Evolutionary conservation across 371 early-diverging fungal genomes (phyloP), one percentile per base, ranked within the genome.

Genomic region (Encephalitozoon hellem): DNA sequence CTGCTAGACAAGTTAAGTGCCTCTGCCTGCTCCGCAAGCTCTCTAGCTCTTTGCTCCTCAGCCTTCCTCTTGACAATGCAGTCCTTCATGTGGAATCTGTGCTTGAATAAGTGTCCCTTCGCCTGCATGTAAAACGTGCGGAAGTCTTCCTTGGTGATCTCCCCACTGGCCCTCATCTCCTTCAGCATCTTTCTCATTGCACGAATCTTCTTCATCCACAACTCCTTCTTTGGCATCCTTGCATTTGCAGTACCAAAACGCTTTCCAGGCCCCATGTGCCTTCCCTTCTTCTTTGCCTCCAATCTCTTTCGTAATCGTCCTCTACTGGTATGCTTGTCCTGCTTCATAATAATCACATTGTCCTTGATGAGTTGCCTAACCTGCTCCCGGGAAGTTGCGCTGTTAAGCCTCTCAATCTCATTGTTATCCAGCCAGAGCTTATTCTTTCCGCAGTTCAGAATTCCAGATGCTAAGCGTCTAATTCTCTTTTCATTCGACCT

Each of bases 61-160:
- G 94, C 95, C 93, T 97, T 96, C 83, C 93, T 95, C 90, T 94
- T 96, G 89, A 93, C 92, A 87, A 99, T 96, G 89, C 90, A 90
- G 88, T 97, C 98, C 91, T 94, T 94, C 81, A 99, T 87, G 84
- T 94, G 94, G 86, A 94, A 93, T 91, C 94, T 94, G 94, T 94
- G 97, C 93, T 97, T 97, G 91, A 96, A 99, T 79, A 93, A 92
- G 88, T 95, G 96, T 91, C 97, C 99, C 93, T 97, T 99, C 80
- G 93, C 87, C 90, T 96, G 95, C 84, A 93, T 86, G 90, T 96
- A 96, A 68, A 95, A 90, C 82, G 86, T 87, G 88, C 93, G 94
- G 91, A 96, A 95, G 89, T 96, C 91, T 89, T 89, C 95, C 93
- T 86, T 42, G 54, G 70, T 80, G 30, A 99, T 94, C 89, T 95